Base-by-base conservation (phyloP, 352 stramenopile genomes). In the Phytopythium cucurbitacearum region DNA sequence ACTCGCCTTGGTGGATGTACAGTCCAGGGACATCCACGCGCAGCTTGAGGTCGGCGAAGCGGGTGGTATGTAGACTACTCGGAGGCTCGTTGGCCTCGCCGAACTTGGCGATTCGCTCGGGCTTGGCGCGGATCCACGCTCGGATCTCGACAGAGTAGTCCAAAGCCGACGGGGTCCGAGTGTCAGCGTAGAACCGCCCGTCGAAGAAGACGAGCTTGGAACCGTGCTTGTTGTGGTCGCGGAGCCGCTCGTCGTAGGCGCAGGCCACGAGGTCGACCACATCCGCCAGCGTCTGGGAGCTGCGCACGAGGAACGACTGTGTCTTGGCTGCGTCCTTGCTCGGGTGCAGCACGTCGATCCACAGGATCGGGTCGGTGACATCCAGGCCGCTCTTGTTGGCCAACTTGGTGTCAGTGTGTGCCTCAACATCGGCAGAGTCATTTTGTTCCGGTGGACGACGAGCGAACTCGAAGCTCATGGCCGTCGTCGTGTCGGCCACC, bases 1-100 rank as follows among this genome's bases (percentile, higher is more conserved):
- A 91, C 58, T 91, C 80, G 43, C 80, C 80, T 35, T 89, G 78
- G 56, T 91, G 80, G 41, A 91, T 79, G 40, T 79, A 91, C 41
- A 89, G 65, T 3, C 76, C 78, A 0, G 78, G 74, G 6, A 77
- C 45, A 43, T 91, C 77, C 7, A 85, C 42, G 21, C 76, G 64
- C 15, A 91, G 64, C 40, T 69, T 54, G 13, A 91, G 40, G 39
- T 89, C 72, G 7, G 61, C 56, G 64, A 86, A 86, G 32, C 53
- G 65, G 6, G 72, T 76, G 41, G 48, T 57, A 15, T 89, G 78
- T 16, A 91, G 57, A 35, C 59, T 65, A 4, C 36, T 21, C 4
- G 51, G 40, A 12, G 51, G 47, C 2, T 51, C 32, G 28, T 57
- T 48, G 8, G 11, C 44, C 13, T 56, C 37, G 4, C 71, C 55